Evolutionary conservation across 2,329 filamentous ascomycete species (phyloP).

Genomic region (Tolypocladium amazonense): DNA sequence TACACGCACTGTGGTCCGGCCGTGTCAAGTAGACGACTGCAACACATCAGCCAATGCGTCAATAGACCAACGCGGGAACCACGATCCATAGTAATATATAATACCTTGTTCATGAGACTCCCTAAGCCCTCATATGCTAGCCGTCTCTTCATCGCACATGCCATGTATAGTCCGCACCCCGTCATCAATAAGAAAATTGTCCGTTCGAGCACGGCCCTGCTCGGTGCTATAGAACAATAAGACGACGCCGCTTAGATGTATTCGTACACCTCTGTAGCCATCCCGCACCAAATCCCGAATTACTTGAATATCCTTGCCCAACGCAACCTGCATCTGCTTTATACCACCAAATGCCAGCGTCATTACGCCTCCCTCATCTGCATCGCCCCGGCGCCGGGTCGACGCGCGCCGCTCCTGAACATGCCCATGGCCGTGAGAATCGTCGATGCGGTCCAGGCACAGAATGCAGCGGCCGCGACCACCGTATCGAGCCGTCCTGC

Average conservation of each 20-base stretch:
- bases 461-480: conserved; percentile 42
- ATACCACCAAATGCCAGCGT: background rate
- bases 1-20: background rate
- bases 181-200: too few species aligned
- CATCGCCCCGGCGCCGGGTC: conserved; percentile 15
- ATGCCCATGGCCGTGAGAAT: conserved; percentile 34
- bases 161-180: too few species aligned
- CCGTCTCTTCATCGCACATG: too few species aligned
- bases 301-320: background rate
- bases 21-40: background rate
- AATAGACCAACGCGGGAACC: too few species aligned
- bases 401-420: conserved; percentile 28
- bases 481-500: conserved; percentile 43
- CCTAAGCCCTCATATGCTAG: too few species aligned
- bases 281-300: background rate
- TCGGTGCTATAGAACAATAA: too few species aligned
- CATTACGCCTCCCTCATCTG: conserved; percentile 28
- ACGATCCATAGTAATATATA: too few species aligned
- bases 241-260: too few species aligned
- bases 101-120: too few species aligned
- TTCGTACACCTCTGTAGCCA: too few species aligned
- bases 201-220: too few species aligned
- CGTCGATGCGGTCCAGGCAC: conserved; percentile 40
- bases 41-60: too few species aligned
- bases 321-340: background rate